Evolutionary conservation across 192 early-diverging fungal genomes (phyloP).

Genomic region (Spinellus fusiger): DNA sequence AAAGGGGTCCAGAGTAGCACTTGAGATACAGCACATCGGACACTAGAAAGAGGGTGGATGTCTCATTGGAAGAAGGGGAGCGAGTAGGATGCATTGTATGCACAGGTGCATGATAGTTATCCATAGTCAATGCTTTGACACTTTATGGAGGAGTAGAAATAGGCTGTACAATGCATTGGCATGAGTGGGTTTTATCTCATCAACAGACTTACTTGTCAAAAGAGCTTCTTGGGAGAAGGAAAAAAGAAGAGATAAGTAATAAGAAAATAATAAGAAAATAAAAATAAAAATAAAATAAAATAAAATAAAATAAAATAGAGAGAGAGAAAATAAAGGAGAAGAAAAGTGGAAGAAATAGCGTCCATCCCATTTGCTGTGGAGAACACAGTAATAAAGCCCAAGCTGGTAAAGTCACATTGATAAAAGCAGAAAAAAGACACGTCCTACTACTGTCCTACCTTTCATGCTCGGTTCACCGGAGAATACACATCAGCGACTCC

Average conservation of each 20-base stretch:
- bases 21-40: conserved; percentile 21
- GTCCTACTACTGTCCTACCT: too few species aligned
- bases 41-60: conserved; percentile 1
- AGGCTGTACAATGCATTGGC: background rate
- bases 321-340: background rate
- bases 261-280: background rate
- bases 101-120: background rate
- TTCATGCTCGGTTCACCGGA: too few species aligned
- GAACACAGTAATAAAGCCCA: too few species aligned
- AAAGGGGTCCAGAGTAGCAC: conserved; percentile 6
- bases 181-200: background rate
- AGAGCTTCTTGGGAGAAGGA: too few species aligned
- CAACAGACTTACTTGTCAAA: too few species aligned
- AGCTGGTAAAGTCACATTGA: too few species aligned
- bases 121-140: background rate
- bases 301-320: background rate
- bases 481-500: too few species aligned
- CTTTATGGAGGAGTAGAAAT: too few species aligned
- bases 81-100: background rate
- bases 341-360: background rate
- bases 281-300: background rate
- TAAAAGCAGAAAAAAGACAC: too few species aligned
- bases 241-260: background rate
- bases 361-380: too few species aligned
- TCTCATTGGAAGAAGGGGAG: background rate